These are phyloP conservation scores for Colletotrichum sidae DNA, from an alignment of 2,329 filamentous ascomycete genomes.

Conservation along the genomic window DNA sequence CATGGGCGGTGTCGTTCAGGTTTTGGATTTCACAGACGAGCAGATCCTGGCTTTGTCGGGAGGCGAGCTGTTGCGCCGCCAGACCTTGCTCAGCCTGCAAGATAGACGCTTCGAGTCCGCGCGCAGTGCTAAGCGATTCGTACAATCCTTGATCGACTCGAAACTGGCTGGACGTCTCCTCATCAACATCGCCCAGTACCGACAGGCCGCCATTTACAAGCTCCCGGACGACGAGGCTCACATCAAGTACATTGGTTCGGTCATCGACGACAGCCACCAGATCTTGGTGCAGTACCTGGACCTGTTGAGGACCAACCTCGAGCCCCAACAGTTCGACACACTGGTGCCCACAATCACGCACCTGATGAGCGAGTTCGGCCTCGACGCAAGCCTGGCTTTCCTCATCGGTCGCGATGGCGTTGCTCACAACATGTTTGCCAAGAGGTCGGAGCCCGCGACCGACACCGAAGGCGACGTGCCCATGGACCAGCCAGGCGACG, in stretches of 20 bases:
- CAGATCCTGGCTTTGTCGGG: conserved; percentile 91
- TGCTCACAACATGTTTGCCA: conserved; percentile 68
- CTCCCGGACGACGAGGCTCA: conserved; percentile 79
- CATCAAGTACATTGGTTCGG: conserved; percentile 88
- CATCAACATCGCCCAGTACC: conserved; percentile 91
- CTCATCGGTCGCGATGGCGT: conserved; percentile 83
- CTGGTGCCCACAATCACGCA: conserved; percentile 80
- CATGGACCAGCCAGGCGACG: conserved; percentile 54
- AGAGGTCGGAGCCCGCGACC: conserved; percentile 40
- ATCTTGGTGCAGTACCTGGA: conserved; percentile 91
- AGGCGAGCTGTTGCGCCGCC: conserved; percentile 80
- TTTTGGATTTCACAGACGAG: conserved; percentile 87
- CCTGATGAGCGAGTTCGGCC: conserved; percentile 81
- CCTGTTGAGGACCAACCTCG: conserved; percentile 83
- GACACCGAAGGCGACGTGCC: conserved; percentile 70
- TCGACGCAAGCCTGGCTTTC: conserved; percentile 86
- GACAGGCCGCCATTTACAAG: conserved; percentile 85
- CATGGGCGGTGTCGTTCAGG: conserved; percentile 93
- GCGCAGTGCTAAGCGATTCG: conserved; percentile 81
- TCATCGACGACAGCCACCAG: conserved; percentile 90
- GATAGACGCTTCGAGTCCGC: conserved; percentile 84
- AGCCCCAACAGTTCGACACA: conserved; percentile 79
- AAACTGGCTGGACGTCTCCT: conserved; percentile 84
- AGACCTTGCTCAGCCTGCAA: conserved; percentile 82
- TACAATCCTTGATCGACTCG: conserved; percentile 82